Conservation (phyloP, 768 basidiomycete genomes). For the Amanita inopinata region DNA sequence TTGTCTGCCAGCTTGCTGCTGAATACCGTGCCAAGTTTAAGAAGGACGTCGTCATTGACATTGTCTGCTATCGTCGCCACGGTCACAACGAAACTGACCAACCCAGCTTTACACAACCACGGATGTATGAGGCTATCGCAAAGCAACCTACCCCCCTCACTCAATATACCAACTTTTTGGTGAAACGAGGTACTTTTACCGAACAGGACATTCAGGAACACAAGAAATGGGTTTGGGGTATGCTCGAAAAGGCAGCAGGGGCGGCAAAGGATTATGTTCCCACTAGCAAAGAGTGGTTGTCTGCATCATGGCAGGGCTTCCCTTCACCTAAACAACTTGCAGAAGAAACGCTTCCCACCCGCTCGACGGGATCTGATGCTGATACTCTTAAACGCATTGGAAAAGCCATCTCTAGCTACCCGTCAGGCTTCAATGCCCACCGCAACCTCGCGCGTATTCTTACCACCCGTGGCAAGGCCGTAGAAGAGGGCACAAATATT, state of each 20-base stretch:
- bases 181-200: constrained; percentile 88
- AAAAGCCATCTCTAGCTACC: constrained; percentile 78
- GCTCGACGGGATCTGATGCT: constrained; percentile 72
- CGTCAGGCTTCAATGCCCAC: constrained; percentile 79
- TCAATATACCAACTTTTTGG: constrained; percentile 85
- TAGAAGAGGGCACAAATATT: constrained; percentile 85
- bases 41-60: constrained; percentile 97
- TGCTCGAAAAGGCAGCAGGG: constrained; percentile 94
- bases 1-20: constrained; percentile 95
- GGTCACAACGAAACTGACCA: constrained; percentile 99
- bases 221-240: constrained; percentile 99
- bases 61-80: constrained; percentile 97
- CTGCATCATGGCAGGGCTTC: constrained; percentile 97
- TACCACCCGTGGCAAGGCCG: constrained; percentile 73
- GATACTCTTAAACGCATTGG: constrained; percentile 78
- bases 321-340: constrained; percentile 94
- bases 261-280: constrained; percentile 94
- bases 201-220: constrained; percentile 96
- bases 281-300: constrained; percentile 93
- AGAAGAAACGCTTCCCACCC: constrained; percentile 85
- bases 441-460: constrained; percentile 94
- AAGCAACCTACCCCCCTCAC: constrained; percentile 89
- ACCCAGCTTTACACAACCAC: constrained; percentile 95
- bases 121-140: constrained; percentile 96
- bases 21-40: constrained; percentile 98